These are phyloP conservation scores for Pleodorina starrii DNA, from an alignment of 139 green algal genomes.

Conservation along the genomic window DNA sequence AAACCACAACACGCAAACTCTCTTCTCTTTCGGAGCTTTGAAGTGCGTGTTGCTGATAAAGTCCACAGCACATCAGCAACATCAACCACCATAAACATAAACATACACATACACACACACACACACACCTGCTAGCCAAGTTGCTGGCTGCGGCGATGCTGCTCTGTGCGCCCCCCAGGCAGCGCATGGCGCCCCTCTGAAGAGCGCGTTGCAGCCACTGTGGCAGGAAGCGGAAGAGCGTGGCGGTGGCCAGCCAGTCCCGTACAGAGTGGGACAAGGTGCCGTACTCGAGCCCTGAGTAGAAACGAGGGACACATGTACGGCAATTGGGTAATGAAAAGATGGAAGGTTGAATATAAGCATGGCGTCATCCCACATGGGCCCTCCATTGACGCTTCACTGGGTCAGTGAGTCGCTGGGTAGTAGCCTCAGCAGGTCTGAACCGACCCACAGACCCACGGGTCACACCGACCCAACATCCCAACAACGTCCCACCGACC, in stretches of 20 bases:
- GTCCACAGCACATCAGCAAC: background rate
- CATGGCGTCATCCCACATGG: too few relatives aligned
- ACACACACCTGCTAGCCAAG: constrained; percentile 11
- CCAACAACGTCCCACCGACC: too few relatives aligned
- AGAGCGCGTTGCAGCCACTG: background rate
- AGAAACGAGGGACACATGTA: background rate
- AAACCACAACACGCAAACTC: background rate
- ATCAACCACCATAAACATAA: background rate
- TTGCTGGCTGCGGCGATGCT: background rate
- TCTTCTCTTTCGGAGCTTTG: background rate
- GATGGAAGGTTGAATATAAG: too few relatives aligned
- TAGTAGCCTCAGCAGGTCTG: too few relatives aligned
- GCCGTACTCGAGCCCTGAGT: constrained; percentile 56
- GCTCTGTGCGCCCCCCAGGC: background rate
- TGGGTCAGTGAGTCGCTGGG: too few relatives aligned
- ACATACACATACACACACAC: background rate
- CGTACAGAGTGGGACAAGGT: constrained; percentile 33
- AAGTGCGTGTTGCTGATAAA: background rate
- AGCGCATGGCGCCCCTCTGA: background rate
- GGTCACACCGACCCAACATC: too few relatives aligned
- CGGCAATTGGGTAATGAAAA: too few relatives aligned
- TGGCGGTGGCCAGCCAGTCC: background rate
- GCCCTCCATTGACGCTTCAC: too few relatives aligned
- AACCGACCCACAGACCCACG: too few relatives aligned
- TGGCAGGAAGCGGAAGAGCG: constrained; percentile 1